These are phyloP conservation scores for Rostrohypoxylon terebratum DNA, from an alignment of 495 filamentous ascomycete species.

Conservation along the genomic window DNA sequence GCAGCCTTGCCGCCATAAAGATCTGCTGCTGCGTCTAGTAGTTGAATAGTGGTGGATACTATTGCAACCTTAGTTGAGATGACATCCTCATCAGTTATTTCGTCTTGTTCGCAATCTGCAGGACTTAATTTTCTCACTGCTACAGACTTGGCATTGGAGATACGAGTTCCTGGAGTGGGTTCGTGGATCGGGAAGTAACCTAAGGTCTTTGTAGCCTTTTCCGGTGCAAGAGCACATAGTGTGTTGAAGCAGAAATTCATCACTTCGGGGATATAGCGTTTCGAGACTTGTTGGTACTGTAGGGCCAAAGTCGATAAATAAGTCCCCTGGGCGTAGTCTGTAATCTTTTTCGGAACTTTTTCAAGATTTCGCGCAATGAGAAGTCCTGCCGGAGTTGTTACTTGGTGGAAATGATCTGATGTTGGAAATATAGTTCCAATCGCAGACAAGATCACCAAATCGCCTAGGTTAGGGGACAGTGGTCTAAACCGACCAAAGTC, in stretches of 20 bases:
- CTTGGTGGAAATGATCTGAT: slow-evolving; percentile 94
- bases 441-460: slow-evolving; percentile 84
- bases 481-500: slow-evolving; percentile 70
- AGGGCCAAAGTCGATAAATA: slow-evolving; percentile 80
- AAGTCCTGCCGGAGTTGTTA: slow-evolving; percentile 88
- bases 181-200: slow-evolving; percentile 74
- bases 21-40: slow-evolving; percentile 70
- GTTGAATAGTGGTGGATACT: slow-evolving; percentile 64
- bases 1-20: slow-evolving; percentile 75
- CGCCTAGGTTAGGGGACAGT: slow-evolving; percentile 72
- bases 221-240: slow-evolving; percentile 73
- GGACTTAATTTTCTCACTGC: slow-evolving; percentile 57
- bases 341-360: slow-evolving; percentile 69
- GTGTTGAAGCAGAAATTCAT: slow-evolving; percentile 83
- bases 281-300: slow-evolving; percentile 82
- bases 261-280: slow-evolving; percentile 88
- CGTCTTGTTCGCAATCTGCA: slow-evolving; percentile 63
- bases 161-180: slow-evolving; percentile 65
- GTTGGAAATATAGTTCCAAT: slow-evolving; percentile 90
- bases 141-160: slow-evolving; percentile 52
- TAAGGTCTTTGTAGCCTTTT: slow-evolving; percentile 55
- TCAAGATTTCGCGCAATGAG: slow-evolving; percentile 86
- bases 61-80: slow-evolving; percentile 67
- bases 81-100: slow-evolving; percentile 50
- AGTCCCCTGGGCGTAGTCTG: slow-evolving; percentile 77